Evolutionary conservation across 352 stramenopile species (phyloP).

Genomic region (Phytophthora macrochlamydospora): DNA sequence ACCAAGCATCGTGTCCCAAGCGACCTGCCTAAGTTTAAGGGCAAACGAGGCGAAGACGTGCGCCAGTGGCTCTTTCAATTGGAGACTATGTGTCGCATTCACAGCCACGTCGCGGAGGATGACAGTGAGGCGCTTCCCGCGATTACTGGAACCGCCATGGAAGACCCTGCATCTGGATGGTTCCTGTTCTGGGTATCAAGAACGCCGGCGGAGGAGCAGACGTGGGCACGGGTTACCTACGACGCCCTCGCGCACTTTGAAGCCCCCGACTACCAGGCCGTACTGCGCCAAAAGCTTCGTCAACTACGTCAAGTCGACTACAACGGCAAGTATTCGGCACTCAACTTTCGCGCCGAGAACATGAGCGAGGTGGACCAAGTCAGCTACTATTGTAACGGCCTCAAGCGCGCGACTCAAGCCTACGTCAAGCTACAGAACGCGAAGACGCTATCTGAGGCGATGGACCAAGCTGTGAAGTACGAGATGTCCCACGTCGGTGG

Average conservation of each 20-base stretch:
- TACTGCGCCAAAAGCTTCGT: constrained; percentile 11
- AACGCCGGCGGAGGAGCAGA: constrained; percentile 10
- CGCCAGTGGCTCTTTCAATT: constrained; percentile 25
- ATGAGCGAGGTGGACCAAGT: constrained; percentile 21
- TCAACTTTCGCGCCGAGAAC: constrained; percentile 16
- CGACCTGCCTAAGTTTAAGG: constrained; percentile 12
- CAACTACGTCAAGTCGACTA: constrained; percentile 4
- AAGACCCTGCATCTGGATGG: constrained; percentile 20
- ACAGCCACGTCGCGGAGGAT: constrained; percentile 6
- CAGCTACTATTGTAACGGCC: constrained; percentile 10
- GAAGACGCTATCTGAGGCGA: constrained; percentile 7
- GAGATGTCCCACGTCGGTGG: constrained; percentile 13
- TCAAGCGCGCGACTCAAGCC: constrained; percentile 7
- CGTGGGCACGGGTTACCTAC: constrained; percentile 9
- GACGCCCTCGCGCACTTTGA: constrained; percentile 17
- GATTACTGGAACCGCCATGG: constrained; percentile 14
- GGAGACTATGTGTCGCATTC: constrained; percentile 18
- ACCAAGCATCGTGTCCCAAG: constrained; percentile 12
- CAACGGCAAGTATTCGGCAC: background rate
- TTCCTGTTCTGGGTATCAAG: constrained; percentile 21
- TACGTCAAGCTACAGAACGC: constrained; percentile 12
- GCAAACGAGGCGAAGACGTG: constrained; percentile 18
- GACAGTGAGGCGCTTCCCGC: constrained; percentile 9
- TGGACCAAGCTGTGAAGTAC: constrained; percentile 19
- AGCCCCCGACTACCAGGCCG: constrained; percentile 26